These are phyloP conservation scores for Globisporangium barbulae DNA, from an alignment of 352 stramenopile genomes.

Conservation along the genomic window DNA sequence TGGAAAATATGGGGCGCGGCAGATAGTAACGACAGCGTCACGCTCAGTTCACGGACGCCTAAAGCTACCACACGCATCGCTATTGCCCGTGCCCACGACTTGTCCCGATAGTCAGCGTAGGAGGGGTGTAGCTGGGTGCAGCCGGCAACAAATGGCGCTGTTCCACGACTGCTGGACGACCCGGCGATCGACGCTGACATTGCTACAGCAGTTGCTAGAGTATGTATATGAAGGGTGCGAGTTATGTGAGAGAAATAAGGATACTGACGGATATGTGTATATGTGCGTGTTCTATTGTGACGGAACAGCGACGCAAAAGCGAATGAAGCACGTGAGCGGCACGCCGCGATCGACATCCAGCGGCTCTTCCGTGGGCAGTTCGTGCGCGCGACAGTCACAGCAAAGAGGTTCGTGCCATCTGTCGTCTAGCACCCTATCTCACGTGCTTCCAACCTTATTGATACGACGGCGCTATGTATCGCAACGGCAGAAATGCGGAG, in stretches of 20 bases:
- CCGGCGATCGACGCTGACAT: constrained; percentile 37
- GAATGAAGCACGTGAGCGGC: constrained; percentile 34
- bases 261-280: not conserved
- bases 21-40: constrained; percentile 2
- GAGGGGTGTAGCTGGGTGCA: not conserved
- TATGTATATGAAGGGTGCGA: constrained; percentile 15
- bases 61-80: not conserved
- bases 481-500: constrained; percentile 35
- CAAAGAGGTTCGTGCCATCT: constrained; percentile 26
- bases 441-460: too few species aligned
- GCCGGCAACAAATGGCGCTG: constrained; percentile 34
- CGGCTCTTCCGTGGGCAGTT: constrained; percentile 53
- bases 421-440: not conserved
- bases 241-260: not conserved
- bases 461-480: too few species aligned
- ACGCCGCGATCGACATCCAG: constrained; percentile 55
- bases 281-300: not conserved
- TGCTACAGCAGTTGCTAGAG: constrained; percentile 49
- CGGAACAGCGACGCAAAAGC: constrained; percentile 41
- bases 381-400: constrained; percentile 38
- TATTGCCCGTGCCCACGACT: not conserved
- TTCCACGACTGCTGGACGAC: constrained; percentile 66
- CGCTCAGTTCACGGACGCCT: not conserved
- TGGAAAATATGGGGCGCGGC: not conserved
- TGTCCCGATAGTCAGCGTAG: not conserved